Evolutionary conservation across 108 stramenopile species (phyloP).

Genomic region (Bacterosira constricta): DNA sequence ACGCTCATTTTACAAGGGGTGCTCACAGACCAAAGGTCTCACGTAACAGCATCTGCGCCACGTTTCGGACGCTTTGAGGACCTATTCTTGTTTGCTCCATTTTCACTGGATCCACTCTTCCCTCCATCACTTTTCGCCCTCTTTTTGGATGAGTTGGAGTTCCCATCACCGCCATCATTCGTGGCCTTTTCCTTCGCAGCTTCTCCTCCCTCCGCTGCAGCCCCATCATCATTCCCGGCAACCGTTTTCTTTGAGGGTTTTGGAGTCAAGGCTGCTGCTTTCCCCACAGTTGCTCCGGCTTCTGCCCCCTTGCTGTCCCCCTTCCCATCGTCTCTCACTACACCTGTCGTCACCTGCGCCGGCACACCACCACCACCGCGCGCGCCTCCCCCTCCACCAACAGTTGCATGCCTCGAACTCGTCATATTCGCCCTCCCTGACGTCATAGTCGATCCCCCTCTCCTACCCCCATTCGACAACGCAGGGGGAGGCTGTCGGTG

Average conservation of each 20-base stretch:
- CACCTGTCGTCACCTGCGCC: background rate
- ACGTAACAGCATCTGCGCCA: constrained; percentile 11
- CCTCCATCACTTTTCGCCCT: constrained; percentile 27
- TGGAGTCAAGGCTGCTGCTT: constrained; percentile 5
- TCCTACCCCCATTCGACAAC: constrained; percentile 12
- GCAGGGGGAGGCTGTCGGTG: constrained; percentile 15
- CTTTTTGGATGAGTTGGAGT: constrained; percentile 22
- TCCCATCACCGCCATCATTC: constrained; percentile 20
- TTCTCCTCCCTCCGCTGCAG: constrained; percentile 1
- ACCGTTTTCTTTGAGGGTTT: constrained; percentile 14
- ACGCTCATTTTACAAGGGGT: background rate
- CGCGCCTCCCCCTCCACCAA: background rate
- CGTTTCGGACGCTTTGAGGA: constrained; percentile 40
- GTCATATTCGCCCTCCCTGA: constrained; percentile 17
- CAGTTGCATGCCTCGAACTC: constrained; percentile 3
- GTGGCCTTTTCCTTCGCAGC: constrained; percentile 5
- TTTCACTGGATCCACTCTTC: constrained; percentile 28
- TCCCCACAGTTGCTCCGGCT: background rate
- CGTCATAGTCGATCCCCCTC: constrained; percentile 12
- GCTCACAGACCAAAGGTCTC: background rate
- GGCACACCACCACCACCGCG: background rate
- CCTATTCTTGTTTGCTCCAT: constrained; percentile 16
- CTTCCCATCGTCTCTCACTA: constrained; percentile 1
- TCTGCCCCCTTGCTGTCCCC: background rate
- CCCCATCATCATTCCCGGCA: constrained; percentile 12